Percentiles rank a stretch among this genome's conserved stretches.
Conservation (phyloP, 495 filamentous ascomycete genomes). For the Cercophora scortea region DNA sequence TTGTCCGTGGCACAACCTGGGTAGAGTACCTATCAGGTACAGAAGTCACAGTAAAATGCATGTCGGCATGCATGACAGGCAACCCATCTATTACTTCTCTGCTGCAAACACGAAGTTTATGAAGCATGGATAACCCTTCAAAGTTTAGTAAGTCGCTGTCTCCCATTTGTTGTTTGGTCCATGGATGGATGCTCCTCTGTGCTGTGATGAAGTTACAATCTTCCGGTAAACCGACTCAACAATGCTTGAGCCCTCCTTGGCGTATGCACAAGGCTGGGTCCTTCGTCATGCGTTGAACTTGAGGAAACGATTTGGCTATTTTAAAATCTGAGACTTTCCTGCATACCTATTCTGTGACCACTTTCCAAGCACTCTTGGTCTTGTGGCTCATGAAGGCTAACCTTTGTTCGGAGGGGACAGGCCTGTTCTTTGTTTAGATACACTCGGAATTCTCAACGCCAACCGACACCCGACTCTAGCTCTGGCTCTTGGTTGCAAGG, state of each 20-base stretch:
- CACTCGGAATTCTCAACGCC: neutral
- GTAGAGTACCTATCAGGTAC: no score
- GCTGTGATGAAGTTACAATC: constrained; percentile 22
- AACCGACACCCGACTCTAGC: neutral
- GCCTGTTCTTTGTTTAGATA: neutral
- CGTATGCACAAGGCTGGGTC: neutral
- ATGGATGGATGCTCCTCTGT: neutral
- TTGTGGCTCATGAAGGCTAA: constrained; percentile 9
- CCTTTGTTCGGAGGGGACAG: neutral
- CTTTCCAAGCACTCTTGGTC: neutral
- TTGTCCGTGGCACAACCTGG: no score
- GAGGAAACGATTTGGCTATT: constrained; percentile 18
- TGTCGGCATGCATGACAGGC: neutral
- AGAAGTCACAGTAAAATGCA: no score
- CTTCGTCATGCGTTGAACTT: constrained; percentile 22
- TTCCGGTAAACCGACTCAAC: constrained; percentile 31
- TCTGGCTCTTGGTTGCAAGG: neutral
- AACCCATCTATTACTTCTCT: no score
- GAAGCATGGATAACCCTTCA: neutral
- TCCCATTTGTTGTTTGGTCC: neutral
- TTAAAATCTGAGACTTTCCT: constrained; percentile 14
- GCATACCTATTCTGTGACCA: neutral
- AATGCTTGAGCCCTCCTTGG: constrained; percentile 8
- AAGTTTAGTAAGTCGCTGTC: neutral
- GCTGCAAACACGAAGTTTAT: neutral